phyloP scores from a whole-genome alignment of 2,329 filamentous ascomycete species.

The Ophiostoma tasmaniense region DNA sequence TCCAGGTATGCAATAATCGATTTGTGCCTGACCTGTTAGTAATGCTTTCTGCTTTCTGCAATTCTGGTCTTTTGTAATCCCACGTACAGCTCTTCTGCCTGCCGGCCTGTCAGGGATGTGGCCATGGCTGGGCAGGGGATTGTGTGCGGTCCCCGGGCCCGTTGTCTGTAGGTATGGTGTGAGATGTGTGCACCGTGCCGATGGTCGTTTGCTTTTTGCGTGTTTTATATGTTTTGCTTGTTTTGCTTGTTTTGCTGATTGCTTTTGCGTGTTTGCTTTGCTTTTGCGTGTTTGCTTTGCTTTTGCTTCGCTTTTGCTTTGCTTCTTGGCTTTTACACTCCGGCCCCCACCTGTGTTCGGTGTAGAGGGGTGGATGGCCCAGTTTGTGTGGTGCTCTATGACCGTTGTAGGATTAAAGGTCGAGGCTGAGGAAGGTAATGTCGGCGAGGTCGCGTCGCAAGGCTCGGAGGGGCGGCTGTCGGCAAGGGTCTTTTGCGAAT shows the following conservation, averaged over 20 bases:
- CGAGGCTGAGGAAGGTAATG: neutral
- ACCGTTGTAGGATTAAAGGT: neutral
- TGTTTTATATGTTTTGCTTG: too few relatives aligned
- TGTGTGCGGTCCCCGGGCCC: conserved; percentile 15
- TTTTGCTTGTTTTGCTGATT: neutral
- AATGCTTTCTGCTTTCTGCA: too few relatives aligned
- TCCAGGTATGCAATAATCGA: conserved; percentile 84
- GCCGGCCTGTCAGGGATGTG: conserved; percentile 39
- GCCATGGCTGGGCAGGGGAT: conserved; percentile 14
- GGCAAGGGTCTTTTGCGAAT: conserved; percentile 1
- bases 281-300: neutral
- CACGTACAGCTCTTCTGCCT: conserved; percentile 81
- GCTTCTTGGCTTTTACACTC: neutral
- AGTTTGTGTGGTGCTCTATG: neutral
- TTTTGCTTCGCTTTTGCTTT: neutral
- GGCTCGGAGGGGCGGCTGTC: neutral
- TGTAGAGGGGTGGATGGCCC: conserved; percentile 2
- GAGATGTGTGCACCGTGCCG: neutral
- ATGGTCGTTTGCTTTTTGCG: neutral
- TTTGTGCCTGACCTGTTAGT: conserved; percentile 59
- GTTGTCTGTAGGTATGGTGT: neutral
- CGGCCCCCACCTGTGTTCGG: neutral
- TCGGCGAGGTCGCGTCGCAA: neutral
- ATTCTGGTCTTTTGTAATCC: neutral
- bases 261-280: neutral